Conservation (phyloP, 169 alveolate genomes). For the Cryptosporidium canis region DNA sequence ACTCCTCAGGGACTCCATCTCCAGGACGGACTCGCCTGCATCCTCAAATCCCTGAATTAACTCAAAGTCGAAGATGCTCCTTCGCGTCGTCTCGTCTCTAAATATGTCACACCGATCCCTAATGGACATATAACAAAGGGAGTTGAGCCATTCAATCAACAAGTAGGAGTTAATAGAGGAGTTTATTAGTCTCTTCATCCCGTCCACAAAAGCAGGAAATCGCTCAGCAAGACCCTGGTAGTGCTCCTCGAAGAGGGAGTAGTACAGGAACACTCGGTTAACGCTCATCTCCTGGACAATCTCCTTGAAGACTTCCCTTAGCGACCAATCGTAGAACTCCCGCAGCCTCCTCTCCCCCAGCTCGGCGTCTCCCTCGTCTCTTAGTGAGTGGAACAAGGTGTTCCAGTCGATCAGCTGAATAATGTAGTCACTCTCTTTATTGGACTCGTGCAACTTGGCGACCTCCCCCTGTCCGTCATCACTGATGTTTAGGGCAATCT, state of each 20-base stretch:
- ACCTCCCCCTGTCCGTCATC: neutral
- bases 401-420: constrained; percentile 15
- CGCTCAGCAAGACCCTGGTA: neutral
- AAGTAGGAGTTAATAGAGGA: constrained; percentile 13
- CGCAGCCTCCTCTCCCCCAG: neutral
- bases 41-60: neutral
- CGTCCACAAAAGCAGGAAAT: neutral
- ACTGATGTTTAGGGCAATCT: constrained; percentile 50
- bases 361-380: neutral
- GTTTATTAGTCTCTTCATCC: neutral
- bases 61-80: neutral
- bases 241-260: constrained; percentile 24
- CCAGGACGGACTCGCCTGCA: neutral
- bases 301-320: neutral
- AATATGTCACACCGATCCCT: neutral
- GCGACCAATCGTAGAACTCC: constrained; percentile 42
- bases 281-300: constrained; percentile 1
- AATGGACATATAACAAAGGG: neutral
- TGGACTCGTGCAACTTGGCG: neutral
- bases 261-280: neutral
- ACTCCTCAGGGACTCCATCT: neutral
- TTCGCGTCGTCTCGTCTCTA: neutral
- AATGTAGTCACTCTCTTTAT: constrained; percentile 29
- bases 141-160: neutral
- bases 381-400: neutral